A percentile compares a stretch with the other conserved stretches of the same genome.
These are phyloP conservation scores for Boletus sp. DNA, from an alignment of 768 basidiomycete species.

Conservation along the genomic window DNA sequence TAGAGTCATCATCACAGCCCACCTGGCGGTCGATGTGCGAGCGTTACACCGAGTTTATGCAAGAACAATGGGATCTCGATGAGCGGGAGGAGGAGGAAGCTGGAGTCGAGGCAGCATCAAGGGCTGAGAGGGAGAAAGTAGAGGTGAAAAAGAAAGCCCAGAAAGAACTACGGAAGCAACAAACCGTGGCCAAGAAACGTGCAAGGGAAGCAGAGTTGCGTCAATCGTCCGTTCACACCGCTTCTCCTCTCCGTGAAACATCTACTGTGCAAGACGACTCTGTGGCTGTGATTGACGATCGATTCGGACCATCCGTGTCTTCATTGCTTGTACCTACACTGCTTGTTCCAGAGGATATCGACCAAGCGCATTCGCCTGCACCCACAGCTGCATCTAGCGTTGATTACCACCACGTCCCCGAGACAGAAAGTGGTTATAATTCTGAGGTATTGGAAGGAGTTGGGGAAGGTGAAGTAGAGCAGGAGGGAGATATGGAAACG, in stretches of 20 bases:
- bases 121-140: slow-evolving; percentile 44
- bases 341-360: slow-evolving; percentile 26
- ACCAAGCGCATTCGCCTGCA: slow-evolving; percentile 46
- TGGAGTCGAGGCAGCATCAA: slow-evolving; percentile 40
- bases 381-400: slow-evolving; percentile 49
- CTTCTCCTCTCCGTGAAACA: slow-evolving; percentile 28
- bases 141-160: slow-evolving; percentile 37
- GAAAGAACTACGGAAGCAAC: slow-evolving; percentile 47
- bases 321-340: slow-evolving; percentile 23
- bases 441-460: slow-evolving; percentile 41
- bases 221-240: slow-evolving; percentile 21
- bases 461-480: slow-evolving; percentile 26
- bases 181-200: slow-evolving; percentile 50
- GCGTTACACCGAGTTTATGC: slow-evolving; percentile 80
- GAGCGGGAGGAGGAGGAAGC: slow-evolving; percentile 73
- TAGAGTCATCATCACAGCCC: slow-evolving; percentile 28
- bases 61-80: slow-evolving; percentile 77
- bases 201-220: slow-evolving; percentile 38
- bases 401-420: slow-evolving; percentile 38
- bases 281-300: slow-evolving; percentile 23
- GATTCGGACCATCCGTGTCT: slow-evolving; percentile 26
- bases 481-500: slow-evolving; percentile 23
- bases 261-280: slow-evolving; percentile 30
- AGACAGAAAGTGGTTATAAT: slow-evolving; percentile 54
- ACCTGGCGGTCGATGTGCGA: slow-evolving; percentile 82